Evolutionary conservation across 176 grass and related monocot genomes (phyloP), one percentile per base, ranked within the genome.

Genomic region (Alloteropsis semialata): DNA sequence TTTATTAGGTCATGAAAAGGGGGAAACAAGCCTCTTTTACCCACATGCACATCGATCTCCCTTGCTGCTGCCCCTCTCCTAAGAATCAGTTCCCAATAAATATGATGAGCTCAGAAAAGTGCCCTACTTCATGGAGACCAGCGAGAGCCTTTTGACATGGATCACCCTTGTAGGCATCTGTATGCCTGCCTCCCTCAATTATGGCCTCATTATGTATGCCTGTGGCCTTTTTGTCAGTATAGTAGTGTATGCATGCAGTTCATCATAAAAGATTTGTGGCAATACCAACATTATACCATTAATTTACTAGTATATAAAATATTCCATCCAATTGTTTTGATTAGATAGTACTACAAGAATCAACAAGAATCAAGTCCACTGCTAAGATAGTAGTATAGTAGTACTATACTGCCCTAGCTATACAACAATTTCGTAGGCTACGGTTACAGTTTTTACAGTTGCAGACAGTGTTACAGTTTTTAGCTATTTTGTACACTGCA

Each of bases 1-100:
- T 84, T 88, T 84, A 74, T 88, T 84, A 74, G 69, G 76, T 71
- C 69, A 75, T 34, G 30, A 45, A 89, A 89, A 89, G 69, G 39
- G 38, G 72, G 58, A 72, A 55, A 9, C 17, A 72, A 55, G 13
- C 17, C 72, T 82, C 90, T 78, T 78, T 89, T 80, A 79, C 74
- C 57, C 80, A 80, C 87, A 78, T 78, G 63, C 77, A 85, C 50
- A 45, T 45, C 37, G 10, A 39, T 38, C 25, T 48, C 21, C 49
- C 81, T 67, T 56, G 22, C 22, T 42, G 44, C 62, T 46, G 51
- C n/a, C n/a, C n/a, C n/a, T 57, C 69, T 72, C 69, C 69, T 76
- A 45, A 57, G 77, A 72, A 86, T 84, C 83, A 81, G 63, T 81
- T 83, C 70, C 79, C 71, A 60, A 71, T 84, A 71, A 79, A 84